Evolutionary conservation across 768 basidiomycete genomes (phyloP), one percentile per base, ranked within the genome.

Genomic region (Trametes cinnabarina): DNA sequence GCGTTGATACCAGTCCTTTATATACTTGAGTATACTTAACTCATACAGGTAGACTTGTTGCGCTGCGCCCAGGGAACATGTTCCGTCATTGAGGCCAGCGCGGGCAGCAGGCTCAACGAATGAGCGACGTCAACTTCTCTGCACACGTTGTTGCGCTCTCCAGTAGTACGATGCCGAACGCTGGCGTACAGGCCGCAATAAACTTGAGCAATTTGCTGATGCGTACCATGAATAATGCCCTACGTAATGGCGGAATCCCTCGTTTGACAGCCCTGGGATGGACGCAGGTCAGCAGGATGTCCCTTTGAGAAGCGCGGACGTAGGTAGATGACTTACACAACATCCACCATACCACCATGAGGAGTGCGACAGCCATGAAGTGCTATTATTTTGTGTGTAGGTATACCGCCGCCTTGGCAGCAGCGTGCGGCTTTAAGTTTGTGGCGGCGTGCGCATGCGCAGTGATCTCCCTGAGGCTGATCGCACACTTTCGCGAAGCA

Each of bases 101-200:
- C 10, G 7, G 34, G 23, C n/a, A 7, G 14, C 0, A 12, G 5
- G 9, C 19, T 6, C 4, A 20, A 47, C 53, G 53, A 55, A 55
- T 55, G 35, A 20, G 53, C 35, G 12, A 8, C 6, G 17, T 5
- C 6, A 20, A 20, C 20, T n/a, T n/a, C n/a, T 22, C 34, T 34
- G 37, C 43, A 30, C 53, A 55, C 53, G 53, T 55, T 55, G 44
- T 34, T 55, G 53, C 22, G 34, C 23, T 19, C 1, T 19, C 46
- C n/a, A 15, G 23, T n/a, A n/a, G n/a, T 55, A 47, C 53, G 44
- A 19, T 25, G 46, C 53, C 53, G 53, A 39, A 14, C 41, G 17
- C 26, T 44, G 46, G 53, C 44, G 37, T 17, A 26, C 17, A 17
- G 35, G 20, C 20, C 11, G 44, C 35, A 23, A 44, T 17, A 22